Base-by-base conservation (phyloP, 352 stramenopile genomes). In the Globisporangium spinosum region DNA sequence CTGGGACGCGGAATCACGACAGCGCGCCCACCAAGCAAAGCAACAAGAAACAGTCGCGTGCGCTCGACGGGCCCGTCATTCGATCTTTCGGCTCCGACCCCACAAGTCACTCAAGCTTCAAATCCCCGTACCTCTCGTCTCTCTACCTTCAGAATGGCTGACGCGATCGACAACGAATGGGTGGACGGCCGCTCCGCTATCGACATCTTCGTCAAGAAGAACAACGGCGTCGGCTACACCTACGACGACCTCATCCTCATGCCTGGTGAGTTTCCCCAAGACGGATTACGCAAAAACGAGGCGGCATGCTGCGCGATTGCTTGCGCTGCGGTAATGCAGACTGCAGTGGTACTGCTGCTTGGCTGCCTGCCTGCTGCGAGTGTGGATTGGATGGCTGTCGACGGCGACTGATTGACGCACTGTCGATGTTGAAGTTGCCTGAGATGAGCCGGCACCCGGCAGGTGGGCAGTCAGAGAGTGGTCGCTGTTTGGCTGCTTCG, bases 201-300 rank as follows among this genome's bases (percentile, higher is more conserved):
- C 34, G 85, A 94, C 73, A 91, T 96, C 74, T 96, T 96, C 63
- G 85, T 94, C 13, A 79, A 79, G 70, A 95, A 95, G 77, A 94
- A 94, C 77, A 82, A 91, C 58, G 87, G 85, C 74, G 65, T 86
- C 51, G 79, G 79, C 55, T 83, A 84, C 75, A 92, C 83, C 17
- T 91, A 88, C 71, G 83, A 92, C 58, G 83, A 92, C 64, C 70
- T 91, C 62, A 91, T 91, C 70, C 70, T 92, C 59, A 83, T 92
- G 80, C 82, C 82, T 10, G 77, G 77, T 82, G 65, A 43, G 70
- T 70, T 32, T 32, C 4, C 12, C 2, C 35, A 43, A 57, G 55
- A 13, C 7, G 3, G 20, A 53, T 47, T 29, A 0, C 15, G 25
- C 29, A 20, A 10, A 51, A 58, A 56, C 53, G 65, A 67, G 58